phyloP scores from a whole-genome alignment of 192 early-diverging fungal genomes.

The Oehlia diaphana region DNA sequence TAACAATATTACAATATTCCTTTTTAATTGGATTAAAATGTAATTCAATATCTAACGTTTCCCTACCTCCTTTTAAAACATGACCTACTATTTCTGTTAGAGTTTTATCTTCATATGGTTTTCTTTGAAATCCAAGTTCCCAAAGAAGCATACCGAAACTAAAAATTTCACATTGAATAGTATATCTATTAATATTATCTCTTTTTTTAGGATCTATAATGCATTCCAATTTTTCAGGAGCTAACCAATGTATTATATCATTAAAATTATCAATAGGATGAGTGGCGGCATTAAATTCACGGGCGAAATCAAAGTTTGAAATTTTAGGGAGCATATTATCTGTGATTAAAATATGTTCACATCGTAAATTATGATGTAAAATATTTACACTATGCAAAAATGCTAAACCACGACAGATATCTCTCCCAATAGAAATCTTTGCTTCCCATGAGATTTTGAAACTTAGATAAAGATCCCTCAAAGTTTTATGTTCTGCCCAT shows the following conservation, averaged over 20 bases:
- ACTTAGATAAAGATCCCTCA: neutral
- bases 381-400: constrained; percentile 9
- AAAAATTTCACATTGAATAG: constrained; percentile 20
- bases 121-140: constrained; percentile 8
- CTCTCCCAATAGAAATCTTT: constrained; percentile 1
- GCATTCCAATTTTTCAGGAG: constrained; percentile 20
- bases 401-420: constrained; percentile 23
- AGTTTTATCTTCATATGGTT: neutral
- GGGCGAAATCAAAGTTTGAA: constrained; percentile 12
- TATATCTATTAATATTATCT: neutral
- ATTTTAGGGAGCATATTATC: constrained; percentile 10
- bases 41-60: neutral
- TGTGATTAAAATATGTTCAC: constrained; percentile 25
- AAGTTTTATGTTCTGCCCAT: constrained; percentile 22
- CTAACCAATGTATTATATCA: constrained; percentile 21
- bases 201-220: no score
- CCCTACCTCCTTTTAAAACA: neutral
- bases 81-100: neutral
- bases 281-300: neutral
- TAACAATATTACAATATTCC: neutral
- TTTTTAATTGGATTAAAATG: neutral
- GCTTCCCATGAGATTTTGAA: neutral
- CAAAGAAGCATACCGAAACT: constrained; percentile 9
- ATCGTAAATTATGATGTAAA: constrained; percentile 23
- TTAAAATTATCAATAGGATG: neutral